Evolutionary conservation across 2,329 filamentous ascomycete species (phyloP).

Genomic region (Chrysoporthe deuterocubensis): DNA sequence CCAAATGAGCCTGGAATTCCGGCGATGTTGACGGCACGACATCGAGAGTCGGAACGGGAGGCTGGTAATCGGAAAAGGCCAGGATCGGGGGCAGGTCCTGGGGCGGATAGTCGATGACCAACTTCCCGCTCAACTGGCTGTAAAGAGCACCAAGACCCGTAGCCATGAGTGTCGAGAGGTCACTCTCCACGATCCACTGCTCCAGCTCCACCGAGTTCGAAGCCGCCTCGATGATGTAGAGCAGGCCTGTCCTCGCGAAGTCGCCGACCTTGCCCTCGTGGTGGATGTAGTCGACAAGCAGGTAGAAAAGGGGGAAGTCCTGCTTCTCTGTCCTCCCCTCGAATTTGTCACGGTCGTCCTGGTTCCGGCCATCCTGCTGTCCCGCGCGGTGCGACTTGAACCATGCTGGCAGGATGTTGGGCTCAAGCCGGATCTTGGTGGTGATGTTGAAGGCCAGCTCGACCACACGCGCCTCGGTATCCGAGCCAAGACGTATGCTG

Average conservation of each 20-base stretch:
- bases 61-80: constrained; percentile 85
- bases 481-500: constrained; percentile 72
- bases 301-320: constrained; percentile 94
- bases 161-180: constrained; percentile 95
- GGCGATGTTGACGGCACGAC: constrained; percentile 74
- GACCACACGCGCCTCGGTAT: constrained; percentile 86
- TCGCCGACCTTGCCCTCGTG: constrained; percentile 93
- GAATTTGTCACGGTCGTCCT: constrained; percentile 66
- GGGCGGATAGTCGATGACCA: constrained; percentile 77
- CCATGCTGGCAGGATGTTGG: constrained; percentile 86
- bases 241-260: constrained; percentile 89
- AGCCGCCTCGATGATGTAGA: constrained; percentile 95
- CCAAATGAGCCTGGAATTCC: constrained; percentile 82
- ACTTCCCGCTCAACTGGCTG: constrained; percentile 71
- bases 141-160: constrained; percentile 84
- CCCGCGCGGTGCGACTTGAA: constrained; percentile 67
- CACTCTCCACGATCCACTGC: constrained; percentile 96
- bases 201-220: constrained; percentile 82
- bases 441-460: constrained; percentile 95
- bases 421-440: constrained; percentile 91
- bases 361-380: constrained; percentile 44
- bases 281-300: constrained; percentile 95
- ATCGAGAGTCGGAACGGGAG: constrained; percentile 70
- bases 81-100: constrained; percentile 81
- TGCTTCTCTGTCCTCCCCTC: constrained; percentile 84